Base-by-base conservation (phyloP, 2,329 filamentous ascomycete genomes). In the Claviceps sp. region DNA sequence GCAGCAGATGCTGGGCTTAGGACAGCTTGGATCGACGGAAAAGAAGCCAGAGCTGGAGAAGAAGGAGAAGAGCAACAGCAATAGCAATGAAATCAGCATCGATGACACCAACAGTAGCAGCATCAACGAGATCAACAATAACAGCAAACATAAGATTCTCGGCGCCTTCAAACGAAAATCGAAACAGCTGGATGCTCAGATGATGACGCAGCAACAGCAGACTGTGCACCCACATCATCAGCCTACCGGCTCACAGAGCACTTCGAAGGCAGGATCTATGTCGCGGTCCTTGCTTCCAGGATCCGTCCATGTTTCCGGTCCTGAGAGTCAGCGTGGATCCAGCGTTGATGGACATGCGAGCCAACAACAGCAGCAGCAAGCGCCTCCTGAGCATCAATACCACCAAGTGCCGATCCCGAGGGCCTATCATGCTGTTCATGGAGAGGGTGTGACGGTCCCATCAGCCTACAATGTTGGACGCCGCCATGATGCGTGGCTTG, bases 341-440 rank as follows among this genome's bases (percentile, higher is more conserved):
- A 22, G 20, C 29, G 17, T 23, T 38, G 14, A 11, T 7, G 40
- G 38, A 17, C 3, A 46, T 5, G 16, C 16, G 5, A 16, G 8
- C 13, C 49, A 47, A 4, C 34, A 34, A 13, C 29, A 16, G 20
- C 29, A 16, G 20, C 34, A 42, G 38, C 40, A 44, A 5, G 16
- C 22, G 16, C 47, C 52, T 16, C 45, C 50, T 4, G 68, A 69
- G 45, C 67, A 62, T 13, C 61, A 61, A 29, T 71, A 71, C 39
- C 66, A 58, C 3, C 57, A 59, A 13, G 65, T 71, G 1, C 66
- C 69, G 1, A 69, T 71, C 38, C 69, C 69, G 0, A 57, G 54
- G 26, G 61, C 63, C 13, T 71, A 72, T 45, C 52, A 55, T 6
- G 56, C 64, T 14, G 68, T 69, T 4, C 66, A 68, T 46, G 67